A percentile compares a stretch with the other conserved stretches of the same genome.
phyloP scores from a whole-genome alignment of 148 eudicot genomes.

The Amaranthus cruentus region DNA sequence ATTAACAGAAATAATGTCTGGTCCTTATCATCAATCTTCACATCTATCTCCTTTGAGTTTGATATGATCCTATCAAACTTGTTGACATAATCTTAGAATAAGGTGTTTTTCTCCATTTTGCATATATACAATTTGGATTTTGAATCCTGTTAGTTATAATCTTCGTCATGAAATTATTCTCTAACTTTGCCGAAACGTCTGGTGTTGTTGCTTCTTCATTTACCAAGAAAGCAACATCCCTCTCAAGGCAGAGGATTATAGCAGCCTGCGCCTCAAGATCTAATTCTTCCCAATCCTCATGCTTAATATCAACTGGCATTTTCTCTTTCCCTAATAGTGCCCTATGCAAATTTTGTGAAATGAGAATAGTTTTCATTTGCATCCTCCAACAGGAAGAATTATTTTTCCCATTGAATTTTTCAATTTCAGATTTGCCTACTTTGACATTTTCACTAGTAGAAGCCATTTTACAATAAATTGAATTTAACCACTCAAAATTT shows the following conservation, averaged over 20 bases:
- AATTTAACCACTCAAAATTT: too few species aligned
- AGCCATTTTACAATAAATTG: too few species aligned
- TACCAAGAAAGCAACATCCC: slow-evolving; percentile 12
- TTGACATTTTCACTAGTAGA: background rate
- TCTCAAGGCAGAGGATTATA: background rate
- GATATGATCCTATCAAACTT: background rate
- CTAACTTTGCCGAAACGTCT: background rate
- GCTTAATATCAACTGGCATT: too few species aligned
- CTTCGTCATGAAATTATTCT: slow-evolving; percentile 4
- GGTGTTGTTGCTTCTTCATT: slow-evolving; percentile 9
- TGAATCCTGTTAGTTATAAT: background rate
- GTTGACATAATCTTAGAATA: background rate
- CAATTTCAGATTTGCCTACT: background rate
- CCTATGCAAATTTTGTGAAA: too few species aligned
- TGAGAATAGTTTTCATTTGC: too few species aligned
- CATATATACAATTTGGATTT: background rate
- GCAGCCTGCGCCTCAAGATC: too few species aligned
- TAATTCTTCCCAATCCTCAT: too few species aligned
- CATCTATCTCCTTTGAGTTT: slow-evolving; percentile 5
- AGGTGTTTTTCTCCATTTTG: slow-evolving; percentile 2
- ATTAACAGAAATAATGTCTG: background rate
- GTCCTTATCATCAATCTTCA: background rate
- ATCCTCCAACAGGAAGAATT: too few species aligned
- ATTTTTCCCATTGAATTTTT: background rate
- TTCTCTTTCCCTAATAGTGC: too few species aligned